Evolutionary conservation across 306 rosid genomes (phyloP).

Genomic region (Corylus avellana): DNA sequence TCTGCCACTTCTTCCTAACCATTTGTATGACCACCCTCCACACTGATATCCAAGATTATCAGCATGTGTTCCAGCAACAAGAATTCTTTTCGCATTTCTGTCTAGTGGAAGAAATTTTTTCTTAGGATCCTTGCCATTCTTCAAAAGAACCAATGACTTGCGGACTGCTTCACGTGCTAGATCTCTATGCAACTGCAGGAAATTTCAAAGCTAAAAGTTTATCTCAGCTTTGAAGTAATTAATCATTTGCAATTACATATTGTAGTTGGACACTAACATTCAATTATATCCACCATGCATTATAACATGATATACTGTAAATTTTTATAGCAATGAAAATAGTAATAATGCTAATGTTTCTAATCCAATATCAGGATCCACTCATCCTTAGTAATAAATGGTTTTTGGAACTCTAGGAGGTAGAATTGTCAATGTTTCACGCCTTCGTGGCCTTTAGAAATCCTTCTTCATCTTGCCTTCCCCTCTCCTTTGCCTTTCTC

Average conservation of each 20-base stretch:
- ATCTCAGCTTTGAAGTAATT: background rate
- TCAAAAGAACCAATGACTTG: slow-evolving; percentile 60
- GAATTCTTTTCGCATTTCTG: slow-evolving; percentile 65
- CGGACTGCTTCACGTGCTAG: slow-evolving; percentile 56
- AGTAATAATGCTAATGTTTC: background rate
- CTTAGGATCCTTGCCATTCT: slow-evolving; percentile 53
- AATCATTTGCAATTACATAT: background rate
- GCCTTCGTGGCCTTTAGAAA: background rate
- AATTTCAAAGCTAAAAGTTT: background rate
- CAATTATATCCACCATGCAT: background rate
- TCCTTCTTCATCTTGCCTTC: background rate
- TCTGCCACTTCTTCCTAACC: slow-evolving; percentile 67
- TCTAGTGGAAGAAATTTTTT: slow-evolving; percentile 78
- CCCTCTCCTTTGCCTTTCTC: background rate
- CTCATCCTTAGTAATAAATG: background rate
- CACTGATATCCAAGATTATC: slow-evolving; percentile 88
- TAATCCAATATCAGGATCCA: background rate
- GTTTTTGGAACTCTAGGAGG: background rate
- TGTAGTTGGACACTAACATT: background rate
- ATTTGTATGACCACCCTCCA: slow-evolving; percentile 86
- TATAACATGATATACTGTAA: background rate
- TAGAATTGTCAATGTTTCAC: background rate
- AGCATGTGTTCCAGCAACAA: slow-evolving; percentile 77
- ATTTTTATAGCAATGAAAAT: background rate
- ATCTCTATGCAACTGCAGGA: slow-evolving; percentile 50